Conservation (phyloP, 163 green algal genomes). For the Scenedesmus sp. region DNA sequence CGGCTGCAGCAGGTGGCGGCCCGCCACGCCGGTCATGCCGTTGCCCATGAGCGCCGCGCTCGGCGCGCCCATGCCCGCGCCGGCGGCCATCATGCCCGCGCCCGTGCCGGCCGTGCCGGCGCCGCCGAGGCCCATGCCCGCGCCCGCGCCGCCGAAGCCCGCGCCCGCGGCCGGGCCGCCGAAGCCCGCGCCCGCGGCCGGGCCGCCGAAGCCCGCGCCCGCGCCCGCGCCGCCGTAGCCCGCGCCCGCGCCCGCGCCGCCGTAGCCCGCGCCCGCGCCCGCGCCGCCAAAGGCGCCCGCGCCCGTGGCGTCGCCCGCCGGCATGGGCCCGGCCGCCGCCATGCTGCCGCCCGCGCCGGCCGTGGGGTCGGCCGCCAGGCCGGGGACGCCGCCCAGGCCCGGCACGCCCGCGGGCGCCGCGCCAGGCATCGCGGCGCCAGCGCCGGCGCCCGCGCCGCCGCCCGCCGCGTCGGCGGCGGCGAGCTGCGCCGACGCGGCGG, state of each 20-base stretch:
- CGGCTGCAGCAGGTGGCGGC: not conserved
- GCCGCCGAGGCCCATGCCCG: not conserved
- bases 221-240: not conserved
- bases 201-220: not conserved
- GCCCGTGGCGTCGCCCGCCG: no score
- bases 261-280: no score
- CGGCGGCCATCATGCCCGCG: slow-evolving; percentile 3
- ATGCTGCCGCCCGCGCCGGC: no score
- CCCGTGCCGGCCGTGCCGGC: not conserved
- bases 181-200: not conserved
- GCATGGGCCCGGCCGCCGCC: no score
- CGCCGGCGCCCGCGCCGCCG: no score
- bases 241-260: no score
- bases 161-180: not conserved
- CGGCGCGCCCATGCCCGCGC: slow-evolving; percentile 2
- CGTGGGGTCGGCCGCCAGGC: no score
- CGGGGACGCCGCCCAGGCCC: not conserved
- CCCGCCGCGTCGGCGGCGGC: not conserved
- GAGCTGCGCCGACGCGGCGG: slow-evolving; percentile 10
- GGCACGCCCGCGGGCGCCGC: not conserved
- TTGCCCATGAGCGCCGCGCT: not conserved
- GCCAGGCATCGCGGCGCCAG: not conserved
- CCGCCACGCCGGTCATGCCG: no score
- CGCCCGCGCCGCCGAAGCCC: not conserved
- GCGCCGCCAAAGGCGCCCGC: no score